Conservation (phyloP, 257 asterid genomes). For the Fraxinus quadrangulata region DNA sequence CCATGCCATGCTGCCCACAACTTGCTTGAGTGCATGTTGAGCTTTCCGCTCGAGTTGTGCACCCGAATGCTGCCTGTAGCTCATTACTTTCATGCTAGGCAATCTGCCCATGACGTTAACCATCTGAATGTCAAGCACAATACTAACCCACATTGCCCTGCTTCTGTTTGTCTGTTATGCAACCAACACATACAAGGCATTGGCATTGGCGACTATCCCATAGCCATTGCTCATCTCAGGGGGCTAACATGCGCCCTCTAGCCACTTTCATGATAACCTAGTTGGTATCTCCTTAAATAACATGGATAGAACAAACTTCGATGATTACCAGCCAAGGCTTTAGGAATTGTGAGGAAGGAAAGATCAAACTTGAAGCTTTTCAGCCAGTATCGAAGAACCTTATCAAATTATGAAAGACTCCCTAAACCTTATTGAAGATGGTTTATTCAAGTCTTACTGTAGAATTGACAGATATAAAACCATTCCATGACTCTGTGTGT, state of each 20-base stretch:
- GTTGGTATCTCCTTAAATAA: not conserved
- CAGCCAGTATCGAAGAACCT: too few relatives aligned
- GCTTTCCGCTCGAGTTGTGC: not conserved
- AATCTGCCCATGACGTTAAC: not conserved
- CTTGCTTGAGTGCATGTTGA: not conserved
- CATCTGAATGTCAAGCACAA: not conserved
- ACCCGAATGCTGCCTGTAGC: not conserved
- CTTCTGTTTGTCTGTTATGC: not conserved
- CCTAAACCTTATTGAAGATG: too few relatives aligned
- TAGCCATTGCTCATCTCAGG: not conserved
- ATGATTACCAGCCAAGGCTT: not conserved
- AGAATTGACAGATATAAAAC: not conserved
- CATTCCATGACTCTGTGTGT: not conserved
- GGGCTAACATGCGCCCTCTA: not conserved
- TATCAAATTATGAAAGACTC: too few relatives aligned
- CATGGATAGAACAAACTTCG: not conserved
- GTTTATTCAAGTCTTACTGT: not conserved
- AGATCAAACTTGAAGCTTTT: too few relatives aligned
- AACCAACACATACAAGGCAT: not conserved
- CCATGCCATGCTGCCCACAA: not conserved
- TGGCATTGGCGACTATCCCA: not conserved
- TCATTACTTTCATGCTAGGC: not conserved
- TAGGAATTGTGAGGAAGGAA: not conserved
- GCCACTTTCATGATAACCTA: not conserved
- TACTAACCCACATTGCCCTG: not conserved